These are phyloP conservation scores for Mortierella sp. DNA, from an alignment of 371 early-diverging fungal species.

Conservation along the genomic window DNA sequence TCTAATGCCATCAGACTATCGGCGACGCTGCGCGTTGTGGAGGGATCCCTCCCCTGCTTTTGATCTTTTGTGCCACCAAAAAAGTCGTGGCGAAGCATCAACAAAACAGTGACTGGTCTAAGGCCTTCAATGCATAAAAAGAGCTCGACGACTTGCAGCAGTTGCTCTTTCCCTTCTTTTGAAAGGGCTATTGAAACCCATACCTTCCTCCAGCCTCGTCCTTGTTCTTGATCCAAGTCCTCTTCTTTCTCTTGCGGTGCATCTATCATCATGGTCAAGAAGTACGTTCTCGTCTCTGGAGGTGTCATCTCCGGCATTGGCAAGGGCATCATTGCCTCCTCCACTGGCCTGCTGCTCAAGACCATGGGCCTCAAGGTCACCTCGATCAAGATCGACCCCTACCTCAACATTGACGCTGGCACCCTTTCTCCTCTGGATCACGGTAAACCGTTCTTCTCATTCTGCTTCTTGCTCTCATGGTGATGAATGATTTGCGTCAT, in stretches of 20 bases:
- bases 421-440: conserved; percentile 98
- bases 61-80: too few relatives aligned
- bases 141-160: background rate
- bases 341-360: conserved; percentile 96
- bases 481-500: too few relatives aligned
- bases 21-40: too few relatives aligned
- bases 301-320: conserved; percentile 99
- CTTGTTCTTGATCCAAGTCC: background rate
- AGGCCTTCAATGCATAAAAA: background rate
- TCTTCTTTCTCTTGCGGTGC: conserved; percentile 11
- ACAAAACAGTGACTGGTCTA: conserved; percentile 15
- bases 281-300: conserved; percentile 98
- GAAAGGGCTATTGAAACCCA: conserved; percentile 22
- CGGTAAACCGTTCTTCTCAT: conserved; percentile 62
- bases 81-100: background rate
- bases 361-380: conserved; percentile 95
- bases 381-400: conserved; percentile 99
- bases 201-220: conserved; percentile 10
- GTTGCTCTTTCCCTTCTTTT: conserved; percentile 37
- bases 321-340: conserved; percentile 99
- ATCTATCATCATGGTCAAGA: conserved; percentile 57
- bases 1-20: too few relatives aligned
- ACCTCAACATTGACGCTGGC: conserved; percentile 99
- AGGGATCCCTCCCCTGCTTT: too few relatives aligned
- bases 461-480: too few relatives aligned